Percentiles rank a stretch among this genome's conserved stretches.
Conservation (phyloP, 2,329 filamentous ascomycete species). For the Venturiaceae sp. region DNA sequence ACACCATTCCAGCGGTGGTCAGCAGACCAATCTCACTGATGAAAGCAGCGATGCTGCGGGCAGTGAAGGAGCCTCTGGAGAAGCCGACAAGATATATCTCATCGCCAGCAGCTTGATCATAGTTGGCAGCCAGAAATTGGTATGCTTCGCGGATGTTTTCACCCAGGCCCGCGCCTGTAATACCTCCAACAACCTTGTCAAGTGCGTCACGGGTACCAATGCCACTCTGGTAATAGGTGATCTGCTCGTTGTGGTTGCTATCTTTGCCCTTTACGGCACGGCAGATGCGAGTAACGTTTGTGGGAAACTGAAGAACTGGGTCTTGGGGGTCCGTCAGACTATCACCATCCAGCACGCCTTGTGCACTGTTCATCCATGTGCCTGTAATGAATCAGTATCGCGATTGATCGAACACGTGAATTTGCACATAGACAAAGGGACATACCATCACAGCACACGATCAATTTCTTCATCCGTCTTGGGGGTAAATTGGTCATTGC, state of each 20-base stretch:
- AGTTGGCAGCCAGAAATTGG: constrained; percentile 52
- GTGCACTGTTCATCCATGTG: constrained; percentile 1
- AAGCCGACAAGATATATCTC: constrained; percentile 37
- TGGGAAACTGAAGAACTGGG: constrained; percentile 16
- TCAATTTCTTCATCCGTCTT: constrained; percentile 6
- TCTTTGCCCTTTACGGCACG: constrained; percentile 23
- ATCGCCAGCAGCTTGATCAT: constrained; percentile 35
- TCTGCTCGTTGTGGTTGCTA: constrained; percentile 28
- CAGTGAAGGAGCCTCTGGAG: constrained; percentile 33
- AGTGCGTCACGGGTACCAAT: constrained; percentile 20
- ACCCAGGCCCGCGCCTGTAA: constrained; percentile 24
- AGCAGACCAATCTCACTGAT: constrained; percentile 15
- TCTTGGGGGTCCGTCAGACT: background rate
- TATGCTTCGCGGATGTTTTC: constrained; percentile 52
- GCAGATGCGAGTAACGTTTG: constrained; percentile 29
- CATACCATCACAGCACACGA: constrained; percentile 8
- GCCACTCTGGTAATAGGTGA: constrained; percentile 31
- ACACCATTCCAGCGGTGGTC: constrained; percentile 11
- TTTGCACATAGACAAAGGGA: background rate
- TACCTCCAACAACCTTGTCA: constrained; percentile 13
- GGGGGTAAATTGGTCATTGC: no score
- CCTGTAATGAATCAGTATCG: background rate
- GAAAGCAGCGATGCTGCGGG: constrained; percentile 15
- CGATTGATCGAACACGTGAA: no score
- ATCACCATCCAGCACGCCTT: background rate